Base-by-base conservation (phyloP, 1,284 basidiomycete species). In the Ganoderma sinense region DNA sequence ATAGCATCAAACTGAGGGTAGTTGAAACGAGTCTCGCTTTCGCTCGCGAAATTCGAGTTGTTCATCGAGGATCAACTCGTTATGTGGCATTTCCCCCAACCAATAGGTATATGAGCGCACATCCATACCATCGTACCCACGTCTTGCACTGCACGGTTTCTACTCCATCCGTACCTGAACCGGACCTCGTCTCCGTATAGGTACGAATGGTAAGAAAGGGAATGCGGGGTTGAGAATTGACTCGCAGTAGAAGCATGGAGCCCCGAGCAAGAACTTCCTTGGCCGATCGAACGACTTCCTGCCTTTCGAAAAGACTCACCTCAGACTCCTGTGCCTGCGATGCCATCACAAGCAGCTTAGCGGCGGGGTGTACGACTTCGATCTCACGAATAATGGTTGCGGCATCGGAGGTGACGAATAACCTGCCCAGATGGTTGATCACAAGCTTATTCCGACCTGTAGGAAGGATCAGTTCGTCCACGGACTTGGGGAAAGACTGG, bases 401-500 rank as follows among this genome's bases (percentile, higher is more conserved):
- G 10, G 98, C 97, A 88, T 99, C 98, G 62, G 96, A 98, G 39
- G 98, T 99, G 69, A 99, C 97, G 82, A 99, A 99, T 62, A 99
- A 87, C 79, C 92, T 89, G 68, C 97, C 97, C 58, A 99, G 87
- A 82, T 99, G 98, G 82, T 98, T 98, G 84, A 98, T 97, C 78
- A 98, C 85, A 71, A 98, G 91, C 82, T 98, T 98, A 83, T 98
- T 98, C 68, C 97, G 89, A 56, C 97, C 97, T 94, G 71, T 1
- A 13, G 33, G 36, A 20, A 20, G 20, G 0, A 10, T 59, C 29
- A 18, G 31, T 39, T 72, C 60, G 74, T 51, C 20, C 23, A 51
- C 23, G 58, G 18, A 40, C 51, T 55, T 29, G 48, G n/a, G n/a
- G 10, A 0, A 53, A 39, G 31, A 31, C 29, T n/a, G 43, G 8